Base-by-base conservation (phyloP, 1,139 yeast genomes). In the Suhomyces wounanorum region DNA sequence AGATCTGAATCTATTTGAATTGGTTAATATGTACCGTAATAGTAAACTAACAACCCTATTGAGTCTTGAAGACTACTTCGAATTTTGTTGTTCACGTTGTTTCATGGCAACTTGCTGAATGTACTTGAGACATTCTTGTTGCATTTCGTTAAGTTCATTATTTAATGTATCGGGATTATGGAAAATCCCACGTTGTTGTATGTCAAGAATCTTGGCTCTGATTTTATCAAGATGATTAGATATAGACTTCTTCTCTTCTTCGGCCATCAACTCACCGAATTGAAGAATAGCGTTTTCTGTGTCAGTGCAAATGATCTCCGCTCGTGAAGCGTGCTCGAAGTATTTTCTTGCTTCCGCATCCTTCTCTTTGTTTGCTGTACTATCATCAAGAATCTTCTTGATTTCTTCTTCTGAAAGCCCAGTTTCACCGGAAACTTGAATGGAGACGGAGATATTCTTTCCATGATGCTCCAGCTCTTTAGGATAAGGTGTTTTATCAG, bases 381-480 rank as follows among this genome's bases (percentile, higher is more conserved):
- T 78, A 49, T 84, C 88, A 43, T 75, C 75, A 11, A 87, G 77
- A 62, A 86, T 70, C 43, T 68, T 67, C 37, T 81, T 73, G 35
- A 87, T 79, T 57, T 87, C 92, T 41, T 78, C 79, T 58, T 84
- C 86, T 0, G 87, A 76, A 54, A 87, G 68, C 1, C 89, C 90
- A 1, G 87, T 79, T 54, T 84, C 84, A 2, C 86, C 88, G 23
- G 86, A 80, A 0, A 87, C 90, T 38, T 87, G 86, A 43, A 87
- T 85, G 0, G 89, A 83, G 8, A 76, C 81, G 1, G 69, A 57
- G 49, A 73, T 73, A 14, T 67, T 66, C 45, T 72, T 69, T 16
- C 68, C 68, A 51, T 59, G 65, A 50, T 66, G 60, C 11, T 62
- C 65, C 53, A 61, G 60, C 35, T 61, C 70, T 45, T 68, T 65